Conservation (phyloP, 345 rosid species). For the Lenwebbia sp. region DNA sequence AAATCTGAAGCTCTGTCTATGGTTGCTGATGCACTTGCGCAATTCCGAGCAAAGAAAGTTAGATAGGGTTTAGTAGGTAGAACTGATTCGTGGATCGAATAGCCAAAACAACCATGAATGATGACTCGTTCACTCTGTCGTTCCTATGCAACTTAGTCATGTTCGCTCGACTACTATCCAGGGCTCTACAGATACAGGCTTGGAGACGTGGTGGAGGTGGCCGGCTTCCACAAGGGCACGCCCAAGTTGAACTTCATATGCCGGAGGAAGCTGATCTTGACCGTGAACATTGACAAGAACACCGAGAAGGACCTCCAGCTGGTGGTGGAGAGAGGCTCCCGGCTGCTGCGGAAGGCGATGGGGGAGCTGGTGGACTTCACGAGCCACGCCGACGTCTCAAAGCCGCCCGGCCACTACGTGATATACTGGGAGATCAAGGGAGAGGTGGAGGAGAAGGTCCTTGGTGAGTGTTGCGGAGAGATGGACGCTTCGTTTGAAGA, state of each 20-base stretch:
- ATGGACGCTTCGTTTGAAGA: conserved; percentile 80
- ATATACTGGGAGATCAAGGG: conserved; percentile 92
- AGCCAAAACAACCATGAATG: neutral
- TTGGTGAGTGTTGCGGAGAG: conserved; percentile 55
- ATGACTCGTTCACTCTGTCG: too few species aligned
- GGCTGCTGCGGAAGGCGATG: conserved; percentile 27
- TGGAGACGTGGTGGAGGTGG: conserved; percentile 90
- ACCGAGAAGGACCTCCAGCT: conserved; percentile 86
- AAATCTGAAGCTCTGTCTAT: neutral
- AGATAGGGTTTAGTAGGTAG: neutral
- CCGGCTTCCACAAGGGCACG: conserved; percentile 61
- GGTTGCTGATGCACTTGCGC: neutral
- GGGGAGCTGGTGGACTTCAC: conserved; percentile 87
- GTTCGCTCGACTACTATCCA: conserved; percentile 2
- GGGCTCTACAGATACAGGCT: conserved; percentile 75
- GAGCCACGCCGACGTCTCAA: conserved; percentile 53
- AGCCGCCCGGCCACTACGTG: conserved; percentile 72
- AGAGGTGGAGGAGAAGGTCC: conserved; percentile 52
- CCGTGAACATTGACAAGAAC: conserved; percentile 90
- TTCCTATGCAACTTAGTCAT: neutral
- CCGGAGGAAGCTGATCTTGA: conserved; percentile 72
- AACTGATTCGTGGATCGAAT: neutral
- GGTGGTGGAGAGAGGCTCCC: conserved; percentile 60
- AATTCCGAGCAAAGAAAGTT: neutral
- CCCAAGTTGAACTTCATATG: conserved; percentile 85